A percentile compares a stretch with the other conserved stretches of the same genome.
These are phyloP conservation scores for Sporormia fimetaria DNA, from an alignment of 495 filamentous ascomycete species.

Conservation along the genomic window DNA sequence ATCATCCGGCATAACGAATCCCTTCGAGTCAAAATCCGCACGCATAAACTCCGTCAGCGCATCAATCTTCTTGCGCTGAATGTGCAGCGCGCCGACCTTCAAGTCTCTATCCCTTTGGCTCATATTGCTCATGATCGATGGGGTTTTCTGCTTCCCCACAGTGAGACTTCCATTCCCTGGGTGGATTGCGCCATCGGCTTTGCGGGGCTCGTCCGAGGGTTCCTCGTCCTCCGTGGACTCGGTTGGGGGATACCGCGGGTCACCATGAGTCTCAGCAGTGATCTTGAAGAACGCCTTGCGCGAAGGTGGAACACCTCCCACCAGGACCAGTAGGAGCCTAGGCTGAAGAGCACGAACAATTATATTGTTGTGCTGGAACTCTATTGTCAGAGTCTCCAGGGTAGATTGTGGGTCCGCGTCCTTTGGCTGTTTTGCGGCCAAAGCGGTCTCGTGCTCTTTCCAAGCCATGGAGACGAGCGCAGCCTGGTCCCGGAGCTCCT, in stretches of 20 bases:
- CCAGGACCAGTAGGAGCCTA: conserved; percentile 31
- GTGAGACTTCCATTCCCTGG: not conserved
- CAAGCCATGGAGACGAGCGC: conserved; percentile 31
- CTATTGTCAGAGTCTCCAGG: conserved; percentile 33
- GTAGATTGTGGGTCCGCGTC: not conserved
- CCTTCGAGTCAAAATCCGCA: conserved; percentile 26
- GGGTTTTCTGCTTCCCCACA: conserved; percentile 7
- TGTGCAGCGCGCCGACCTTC: conserved; percentile 25
- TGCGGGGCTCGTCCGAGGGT: not conserved
- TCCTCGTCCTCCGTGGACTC: conserved; percentile 4
- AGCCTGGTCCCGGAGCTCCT: conserved; percentile 32
- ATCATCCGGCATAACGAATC: conserved; percentile 34
- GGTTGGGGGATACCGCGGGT: conserved; percentile 26
- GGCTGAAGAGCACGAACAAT: conserved; percentile 33
- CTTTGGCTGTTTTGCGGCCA: conserved; percentile 3
- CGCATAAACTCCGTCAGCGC: conserved; percentile 29
- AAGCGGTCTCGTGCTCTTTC: conserved; percentile 29
- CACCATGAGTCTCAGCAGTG: conserved; percentile 26
- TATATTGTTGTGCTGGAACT: conserved; percentile 30
- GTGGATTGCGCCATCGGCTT: not conserved
- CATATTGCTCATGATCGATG: conserved; percentile 19
- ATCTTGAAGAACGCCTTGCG: conserved; percentile 27
- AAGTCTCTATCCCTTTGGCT: conserved; percentile 28
- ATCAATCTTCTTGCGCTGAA: conserved; percentile 35
- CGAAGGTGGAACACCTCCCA: conserved; percentile 31